Percentiles rank a stretch among this genome's conserved stretches.
Evolutionary conservation across 345 rosid genomes (phyloP).

Genomic region (Sonneratia caseolaris): DNA sequence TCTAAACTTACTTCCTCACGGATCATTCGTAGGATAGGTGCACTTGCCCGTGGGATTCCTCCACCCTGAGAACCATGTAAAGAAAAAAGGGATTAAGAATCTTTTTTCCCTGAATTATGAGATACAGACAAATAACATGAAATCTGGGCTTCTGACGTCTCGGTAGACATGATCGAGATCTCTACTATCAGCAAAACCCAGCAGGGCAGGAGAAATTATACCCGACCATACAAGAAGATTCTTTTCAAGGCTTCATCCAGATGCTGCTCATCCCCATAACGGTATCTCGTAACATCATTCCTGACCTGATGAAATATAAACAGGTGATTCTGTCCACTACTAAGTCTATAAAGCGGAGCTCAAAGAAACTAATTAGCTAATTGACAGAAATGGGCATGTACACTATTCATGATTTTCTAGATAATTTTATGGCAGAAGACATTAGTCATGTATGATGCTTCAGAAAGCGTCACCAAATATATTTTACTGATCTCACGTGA

Average conservation of each 20-base stretch:
- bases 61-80: conserved; percentile 43
- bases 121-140: background rate
- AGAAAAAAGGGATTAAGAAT: background rate
- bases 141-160: background rate
- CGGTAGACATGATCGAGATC: background rate
- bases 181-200: background rate
- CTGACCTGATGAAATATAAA: conserved; percentile 46
- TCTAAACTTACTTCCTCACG: conserved; percentile 59
- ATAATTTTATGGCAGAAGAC: background rate
- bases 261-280: conserved; percentile 96
- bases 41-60: conserved; percentile 87
- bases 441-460: background rate
- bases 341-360: background rate
- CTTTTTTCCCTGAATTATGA: background rate
- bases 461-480: background rate
- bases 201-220: conserved; percentile 19
- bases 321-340: background rate
- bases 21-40: conserved; percentile 65
- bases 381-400: background rate
- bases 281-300: conserved; percentile 77
- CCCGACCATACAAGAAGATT: conserved; percentile 86
- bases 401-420: background rate
- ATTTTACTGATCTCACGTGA: background rate
- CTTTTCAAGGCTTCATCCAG: conserved; percentile 88
- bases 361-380: background rate